Conservation (phyloP, 2,329 filamentous ascomycete genomes). For the Verticillium dahliae region DNA sequence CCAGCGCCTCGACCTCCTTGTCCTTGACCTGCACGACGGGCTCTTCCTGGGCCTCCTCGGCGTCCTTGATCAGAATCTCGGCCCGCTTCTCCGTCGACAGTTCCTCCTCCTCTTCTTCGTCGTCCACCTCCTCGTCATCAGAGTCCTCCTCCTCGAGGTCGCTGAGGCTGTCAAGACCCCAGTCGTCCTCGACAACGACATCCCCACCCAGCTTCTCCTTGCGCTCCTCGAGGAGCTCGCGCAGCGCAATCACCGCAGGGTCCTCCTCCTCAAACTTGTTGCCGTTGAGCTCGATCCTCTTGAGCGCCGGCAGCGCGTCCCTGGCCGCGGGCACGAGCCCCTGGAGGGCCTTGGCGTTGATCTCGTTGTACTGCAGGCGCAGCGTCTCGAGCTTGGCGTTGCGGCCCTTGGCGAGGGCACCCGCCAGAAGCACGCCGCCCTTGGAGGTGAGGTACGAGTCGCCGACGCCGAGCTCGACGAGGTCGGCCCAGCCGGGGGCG, state of each 20-base stretch:
- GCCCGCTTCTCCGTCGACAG: conserved; percentile 55
- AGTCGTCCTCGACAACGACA: conserved; percentile 66
- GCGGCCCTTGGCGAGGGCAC: conserved; percentile 65
- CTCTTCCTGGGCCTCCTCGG: conserved; percentile 66
- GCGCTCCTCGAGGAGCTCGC: conserved; percentile 66
- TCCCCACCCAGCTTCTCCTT: conserved; percentile 68
- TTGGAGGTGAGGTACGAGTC: conserved; percentile 79
- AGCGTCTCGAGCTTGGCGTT: conserved; percentile 77
- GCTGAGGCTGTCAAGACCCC: conserved; percentile 79
- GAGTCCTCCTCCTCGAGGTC: conserved; percentile 78
- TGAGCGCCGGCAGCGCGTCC: conserved; percentile 64
- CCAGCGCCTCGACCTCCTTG: conserved; percentile 74
- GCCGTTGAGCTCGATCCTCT: conserved; percentile 88
- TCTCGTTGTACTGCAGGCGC: conserved; percentile 90
- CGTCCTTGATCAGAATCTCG: conserved; percentile 63
- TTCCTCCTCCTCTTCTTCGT: conserved; percentile 60
- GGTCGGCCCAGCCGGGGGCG: conserved; percentile 64
- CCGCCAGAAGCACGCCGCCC: conserved; percentile 67
- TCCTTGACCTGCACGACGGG: conserved; percentile 66
- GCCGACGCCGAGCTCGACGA: conserved; percentile 80
- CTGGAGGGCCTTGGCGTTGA: conserved; percentile 69
- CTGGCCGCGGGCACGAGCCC: conserved; percentile 63
- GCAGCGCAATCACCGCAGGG: conserved; percentile 59
- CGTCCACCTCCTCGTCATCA: conserved; percentile 61
- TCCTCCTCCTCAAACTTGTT: conserved; percentile 93